Evolutionary conservation across 176 grass and related monocot species (phyloP).

Genomic region (Musa itinerans): DNA sequence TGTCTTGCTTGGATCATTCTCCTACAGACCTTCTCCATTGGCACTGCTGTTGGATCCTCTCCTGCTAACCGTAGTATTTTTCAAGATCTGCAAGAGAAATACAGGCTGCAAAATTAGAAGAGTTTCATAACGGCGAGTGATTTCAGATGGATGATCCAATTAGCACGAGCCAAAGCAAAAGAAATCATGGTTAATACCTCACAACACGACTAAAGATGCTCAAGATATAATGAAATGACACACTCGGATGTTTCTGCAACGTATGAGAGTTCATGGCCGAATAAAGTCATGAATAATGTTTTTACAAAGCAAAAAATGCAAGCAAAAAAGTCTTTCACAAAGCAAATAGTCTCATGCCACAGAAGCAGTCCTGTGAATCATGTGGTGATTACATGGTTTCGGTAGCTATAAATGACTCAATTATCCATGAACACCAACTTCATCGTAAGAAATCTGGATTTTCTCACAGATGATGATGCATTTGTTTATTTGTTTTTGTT

Average conservation of each 20-base stretch:
- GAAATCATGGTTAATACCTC: too few relatives aligned
- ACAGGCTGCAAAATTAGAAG: background rate
- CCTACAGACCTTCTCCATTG: conserved; percentile 36
- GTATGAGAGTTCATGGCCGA: background rate
- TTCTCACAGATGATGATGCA: too few relatives aligned
- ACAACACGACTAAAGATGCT: too few relatives aligned
- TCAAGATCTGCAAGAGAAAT: conserved; percentile 54
- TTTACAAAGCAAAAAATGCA: background rate
- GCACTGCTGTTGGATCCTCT: conserved; percentile 58
- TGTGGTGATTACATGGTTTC: too few relatives aligned
- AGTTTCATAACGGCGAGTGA: too few relatives aligned
- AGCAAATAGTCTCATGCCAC: too few relatives aligned
- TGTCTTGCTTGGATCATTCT: background rate
- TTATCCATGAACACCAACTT: background rate
- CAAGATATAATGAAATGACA: too few relatives aligned
- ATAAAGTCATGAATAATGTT: background rate
- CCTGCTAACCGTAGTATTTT: conserved; percentile 88
- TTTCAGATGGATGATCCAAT: background rate
- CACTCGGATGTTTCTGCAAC: background rate
- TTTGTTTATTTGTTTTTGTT: background rate
- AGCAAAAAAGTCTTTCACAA: background rate
- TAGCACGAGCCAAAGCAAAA: too few relatives aligned
- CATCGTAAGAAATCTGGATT: background rate
- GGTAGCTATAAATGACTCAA: too few relatives aligned
- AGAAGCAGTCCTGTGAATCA: too few relatives aligned